These are phyloP conservation scores for Starmerella sp. DNA, from an alignment of 805 yeast species.

Conservation along the genomic window DNA sequence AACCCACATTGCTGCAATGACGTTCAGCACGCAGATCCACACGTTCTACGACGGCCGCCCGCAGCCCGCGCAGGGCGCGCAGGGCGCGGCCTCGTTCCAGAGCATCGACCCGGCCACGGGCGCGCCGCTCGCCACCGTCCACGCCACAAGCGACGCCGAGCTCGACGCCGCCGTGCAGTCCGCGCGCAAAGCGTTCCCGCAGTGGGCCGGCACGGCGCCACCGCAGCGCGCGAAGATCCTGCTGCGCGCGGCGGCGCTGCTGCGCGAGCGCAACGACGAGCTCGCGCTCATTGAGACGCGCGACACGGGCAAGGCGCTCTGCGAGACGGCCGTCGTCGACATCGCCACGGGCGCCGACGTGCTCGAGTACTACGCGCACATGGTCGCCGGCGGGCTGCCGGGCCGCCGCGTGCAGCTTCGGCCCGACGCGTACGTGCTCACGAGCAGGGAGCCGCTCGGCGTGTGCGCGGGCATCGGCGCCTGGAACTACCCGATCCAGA, in stretches of 20 bases:
- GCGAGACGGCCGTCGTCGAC: constrained; percentile 28
- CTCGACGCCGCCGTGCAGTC: constrained; percentile 74
- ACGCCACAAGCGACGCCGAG: constrained; percentile 66
- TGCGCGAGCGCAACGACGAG: constrained; percentile 55
- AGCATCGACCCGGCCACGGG: constrained; percentile 63
- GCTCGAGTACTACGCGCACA: constrained; percentile 53
- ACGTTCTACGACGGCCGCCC: constrained; percentile 13
- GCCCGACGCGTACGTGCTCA: constrained; percentile 48
- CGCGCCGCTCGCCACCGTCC: constrained; percentile 51
- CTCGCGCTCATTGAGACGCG: constrained; percentile 69
- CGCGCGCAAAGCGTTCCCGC: constrained; percentile 62
- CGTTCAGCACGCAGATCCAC: constrained; percentile 6
- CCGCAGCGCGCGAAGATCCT: constrained; percentile 48
- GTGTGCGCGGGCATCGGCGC: constrained; percentile 60
- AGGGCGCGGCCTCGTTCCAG: constrained; percentile 44
- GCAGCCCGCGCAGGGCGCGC: constrained; percentile 27
- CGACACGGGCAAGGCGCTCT: constrained; percentile 78
- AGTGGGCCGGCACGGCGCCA: constrained; percentile 67
- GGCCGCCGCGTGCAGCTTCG: constrained; percentile 51
- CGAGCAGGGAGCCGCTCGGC: constrained; percentile 54
- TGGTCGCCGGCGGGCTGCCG: constrained; percentile 54
- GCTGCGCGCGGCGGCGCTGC: constrained; percentile 57
- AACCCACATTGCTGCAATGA: no score
- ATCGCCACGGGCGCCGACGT: constrained; percentile 45
- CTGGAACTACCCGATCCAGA: constrained; percentile 56